phyloP scores from a whole-genome alignment of 1,139 yeast genomes.

The Scheffersomyces illinoinensis region DNA sequence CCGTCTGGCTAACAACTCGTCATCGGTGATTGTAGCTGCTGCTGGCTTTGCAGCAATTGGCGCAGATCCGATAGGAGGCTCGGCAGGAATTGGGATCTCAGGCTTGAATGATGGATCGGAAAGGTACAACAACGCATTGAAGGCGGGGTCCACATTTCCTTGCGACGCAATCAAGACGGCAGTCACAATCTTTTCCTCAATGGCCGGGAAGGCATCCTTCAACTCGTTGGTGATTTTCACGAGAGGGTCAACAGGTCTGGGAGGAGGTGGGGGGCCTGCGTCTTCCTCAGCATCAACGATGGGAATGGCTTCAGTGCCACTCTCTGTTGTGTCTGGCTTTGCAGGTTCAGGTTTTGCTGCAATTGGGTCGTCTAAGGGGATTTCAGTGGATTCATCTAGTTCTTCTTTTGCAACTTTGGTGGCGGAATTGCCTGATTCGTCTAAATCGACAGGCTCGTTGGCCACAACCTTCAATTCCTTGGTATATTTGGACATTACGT shows the following conservation, averaged over 20 bases:
- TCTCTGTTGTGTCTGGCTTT: not conserved
- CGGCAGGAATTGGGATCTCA: constrained; percentile 48
- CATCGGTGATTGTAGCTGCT: constrained; percentile 51
- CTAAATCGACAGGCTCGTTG: constrained; percentile 34
- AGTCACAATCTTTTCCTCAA: constrained; percentile 68
- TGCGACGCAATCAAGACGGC: constrained; percentile 85
- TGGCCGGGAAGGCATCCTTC: constrained; percentile 78
- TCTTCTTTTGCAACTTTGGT: constrained; percentile 4
- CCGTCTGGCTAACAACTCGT: constrained; percentile 80
- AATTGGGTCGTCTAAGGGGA: constrained; percentile 4
- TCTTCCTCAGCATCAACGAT: constrained; percentile 14
- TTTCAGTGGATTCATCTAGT: constrained; percentile 5
- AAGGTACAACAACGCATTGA: constrained; percentile 78
- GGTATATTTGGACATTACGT: not conserved
- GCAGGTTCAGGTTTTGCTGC: not conserved
- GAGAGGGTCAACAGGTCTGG: constrained; percentile 64
- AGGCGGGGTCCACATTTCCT: constrained; percentile 81
- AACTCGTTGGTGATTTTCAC: constrained; percentile 55
- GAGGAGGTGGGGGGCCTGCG: constrained; percentile 70
- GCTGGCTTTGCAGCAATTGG: constrained; percentile 1
- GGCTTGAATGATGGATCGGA: constrained; percentile 77
- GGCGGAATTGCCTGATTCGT: constrained; percentile 1
- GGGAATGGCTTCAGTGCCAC: constrained; percentile 14
- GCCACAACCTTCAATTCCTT: constrained; percentile 31
- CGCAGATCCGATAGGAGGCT: constrained; percentile 16